These are phyloP conservation scores for Fusarium mexicanum DNA, from an alignment of 2,329 filamentous ascomycete species.

Conservation along the genomic window DNA sequence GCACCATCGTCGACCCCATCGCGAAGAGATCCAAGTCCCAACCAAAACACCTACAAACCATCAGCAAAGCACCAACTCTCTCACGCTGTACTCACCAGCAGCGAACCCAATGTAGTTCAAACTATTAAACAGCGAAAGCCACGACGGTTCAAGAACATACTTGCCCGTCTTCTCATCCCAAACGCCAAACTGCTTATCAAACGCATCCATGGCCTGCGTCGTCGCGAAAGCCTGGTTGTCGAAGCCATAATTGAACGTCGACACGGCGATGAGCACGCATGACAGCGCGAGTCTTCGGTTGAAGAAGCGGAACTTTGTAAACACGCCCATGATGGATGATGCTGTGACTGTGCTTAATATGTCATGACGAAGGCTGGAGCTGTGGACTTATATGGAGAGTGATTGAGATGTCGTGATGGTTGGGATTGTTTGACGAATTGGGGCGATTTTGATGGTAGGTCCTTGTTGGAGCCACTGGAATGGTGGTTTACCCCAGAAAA, in stretches of 20 bases:
- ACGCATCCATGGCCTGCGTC: constrained; percentile 50
- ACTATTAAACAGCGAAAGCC: constrained; percentile 50
- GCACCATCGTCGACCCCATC: constrained; percentile 41
- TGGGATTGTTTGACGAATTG: constrained; percentile 25
- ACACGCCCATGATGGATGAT: constrained; percentile 20
- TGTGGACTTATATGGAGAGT: constrained; percentile 6
- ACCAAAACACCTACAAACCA: constrained; percentile 27
- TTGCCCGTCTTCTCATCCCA: constrained; percentile 34
- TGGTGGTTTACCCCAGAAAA: not conserved
- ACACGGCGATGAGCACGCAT: constrained; percentile 47
- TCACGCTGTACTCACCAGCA: constrained; percentile 28
- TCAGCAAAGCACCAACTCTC: not conserved
- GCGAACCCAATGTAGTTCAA: constrained; percentile 50
- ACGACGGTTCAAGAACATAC: constrained; percentile 46
- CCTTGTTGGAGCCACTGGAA: too few species aligned
- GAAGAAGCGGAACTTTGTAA: constrained; percentile 39
- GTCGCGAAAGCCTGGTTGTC: constrained; percentile 51
- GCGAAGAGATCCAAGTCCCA: constrained; percentile 37
- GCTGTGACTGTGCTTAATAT: not conserved
- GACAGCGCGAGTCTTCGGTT: constrained; percentile 32
- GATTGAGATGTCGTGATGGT: constrained; percentile 29
- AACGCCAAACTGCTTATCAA: constrained; percentile 47
- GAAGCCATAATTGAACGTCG: constrained; percentile 53
- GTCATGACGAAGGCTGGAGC: not conserved
- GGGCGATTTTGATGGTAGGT: not conserved